These are phyloP conservation scores for Trametes elegans DNA, from an alignment of 768 basidiomycete genomes.

Conservation along the genomic window DNA sequence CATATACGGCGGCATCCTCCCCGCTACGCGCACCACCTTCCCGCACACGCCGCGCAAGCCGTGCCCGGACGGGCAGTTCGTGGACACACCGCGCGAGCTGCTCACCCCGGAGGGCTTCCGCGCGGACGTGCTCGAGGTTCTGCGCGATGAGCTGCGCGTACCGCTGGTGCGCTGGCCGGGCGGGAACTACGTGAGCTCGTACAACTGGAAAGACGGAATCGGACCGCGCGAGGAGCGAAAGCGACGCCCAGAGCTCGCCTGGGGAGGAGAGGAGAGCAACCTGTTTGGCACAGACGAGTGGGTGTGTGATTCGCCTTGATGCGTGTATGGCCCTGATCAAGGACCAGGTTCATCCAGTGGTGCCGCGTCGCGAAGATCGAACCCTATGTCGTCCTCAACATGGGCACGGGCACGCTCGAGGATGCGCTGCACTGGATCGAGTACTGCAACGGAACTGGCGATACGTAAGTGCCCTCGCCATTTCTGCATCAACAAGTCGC, in stretches of 20 bases:
- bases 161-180: conserved; percentile 27
- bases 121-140: conserved; percentile 22
- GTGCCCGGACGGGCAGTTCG: conserved; percentile 24
- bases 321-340: background rate
- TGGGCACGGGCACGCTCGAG: conserved; percentile 62
- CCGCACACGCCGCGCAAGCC: conserved; percentile 25
- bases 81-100: conserved; percentile 19
- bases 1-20: conserved; percentile 48
- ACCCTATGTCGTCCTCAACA: conserved; percentile 60
- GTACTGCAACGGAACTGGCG: conserved; percentile 54
- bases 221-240: conserved; percentile 50
- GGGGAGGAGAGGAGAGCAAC: conserved; percentile 59
- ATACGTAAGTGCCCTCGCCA: conserved; percentile 26
- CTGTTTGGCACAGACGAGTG: conserved; percentile 51
- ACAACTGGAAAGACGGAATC: conserved; percentile 44
- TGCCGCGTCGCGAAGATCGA: conserved; percentile 49
- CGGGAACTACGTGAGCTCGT: conserved; percentile 27
- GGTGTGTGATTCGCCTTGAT: background rate
- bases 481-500: background rate
- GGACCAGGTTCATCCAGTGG: conserved; percentile 53
- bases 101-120: conserved; percentile 26
- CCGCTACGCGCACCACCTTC: conserved; percentile 38
- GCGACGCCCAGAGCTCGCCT: conserved; percentile 57
- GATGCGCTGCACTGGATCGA: conserved; percentile 62
- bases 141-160: conserved; percentile 23